A percentile compares a stretch with the other conserved stretches of the same genome.
Evolutionary conservation across 2,329 filamentous ascomycete genomes (phyloP).

Genomic region (Sordariomycetes sp.): DNA sequence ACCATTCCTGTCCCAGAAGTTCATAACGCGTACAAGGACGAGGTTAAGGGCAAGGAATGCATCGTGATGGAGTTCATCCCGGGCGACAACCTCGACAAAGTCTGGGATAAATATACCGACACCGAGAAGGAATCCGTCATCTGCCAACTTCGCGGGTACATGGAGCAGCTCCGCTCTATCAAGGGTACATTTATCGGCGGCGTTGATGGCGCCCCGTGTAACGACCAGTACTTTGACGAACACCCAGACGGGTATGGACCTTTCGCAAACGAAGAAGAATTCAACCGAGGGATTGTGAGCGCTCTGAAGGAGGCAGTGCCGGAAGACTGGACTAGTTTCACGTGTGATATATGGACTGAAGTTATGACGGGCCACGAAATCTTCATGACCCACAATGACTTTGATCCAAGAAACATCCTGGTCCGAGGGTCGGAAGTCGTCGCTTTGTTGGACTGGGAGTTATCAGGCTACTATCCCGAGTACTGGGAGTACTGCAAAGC

Average conservation of each 20-base stretch:
- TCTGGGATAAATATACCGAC: conserved; percentile 8
- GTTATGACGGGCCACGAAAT: conserved; percentile 11
- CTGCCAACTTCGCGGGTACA: conserved; percentile 10
- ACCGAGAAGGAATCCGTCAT: conserved; percentile 9
- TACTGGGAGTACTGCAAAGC: conserved; percentile 13
- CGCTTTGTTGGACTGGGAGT: conserved; percentile 31
- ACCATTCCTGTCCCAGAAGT: conserved; percentile 8
- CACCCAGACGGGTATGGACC: conserved; percentile 8
- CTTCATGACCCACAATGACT: conserved; percentile 34
- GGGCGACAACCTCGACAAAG: conserved; percentile 9
- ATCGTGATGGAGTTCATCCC: conserved; percentile 12
- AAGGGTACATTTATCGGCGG: conserved; percentile 10
- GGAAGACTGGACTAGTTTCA: conserved; percentile 5
- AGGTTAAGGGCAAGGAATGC: conserved; percentile 6
- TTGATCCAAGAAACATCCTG: conserved; percentile 27
- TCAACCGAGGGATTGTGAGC: conserved; percentile 10
- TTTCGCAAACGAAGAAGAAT: conserved; percentile 10
- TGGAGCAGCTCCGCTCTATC: conserved; percentile 10
- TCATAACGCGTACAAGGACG: conserved; percentile 5
- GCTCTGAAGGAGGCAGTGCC: conserved; percentile 8
- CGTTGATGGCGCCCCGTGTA: conserved; percentile 10
- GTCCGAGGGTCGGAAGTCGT: conserved; percentile 18
- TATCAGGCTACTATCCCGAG: conserved; percentile 25
- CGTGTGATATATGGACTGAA: conserved; percentile 8
- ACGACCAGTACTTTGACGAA: conserved; percentile 10